A percentile compares a stretch with the other conserved stretches of the same genome.
Conservation (phyloP, 345 rosid genomes). For the Dipteronia dyeriana region DNA sequence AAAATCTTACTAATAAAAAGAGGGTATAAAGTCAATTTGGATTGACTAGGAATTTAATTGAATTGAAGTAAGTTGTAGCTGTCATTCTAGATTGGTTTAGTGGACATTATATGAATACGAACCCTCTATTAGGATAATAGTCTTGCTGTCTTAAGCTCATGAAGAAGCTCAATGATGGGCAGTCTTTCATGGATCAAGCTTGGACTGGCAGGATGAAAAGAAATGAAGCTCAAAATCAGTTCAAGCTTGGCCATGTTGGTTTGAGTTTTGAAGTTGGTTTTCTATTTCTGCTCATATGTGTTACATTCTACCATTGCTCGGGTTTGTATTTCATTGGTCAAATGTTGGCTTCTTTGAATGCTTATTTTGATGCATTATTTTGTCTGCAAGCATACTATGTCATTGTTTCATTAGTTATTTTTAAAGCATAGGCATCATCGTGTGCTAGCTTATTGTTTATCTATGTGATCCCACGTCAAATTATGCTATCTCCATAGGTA, state of each 20-base stretch:
- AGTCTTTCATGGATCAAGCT: not conserved
- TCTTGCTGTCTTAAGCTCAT: not conserved
- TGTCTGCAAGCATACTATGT: not conserved
- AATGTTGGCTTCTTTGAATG: not conserved
- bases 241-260: not conserved
- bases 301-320: not conserved
- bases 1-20: not conserved
- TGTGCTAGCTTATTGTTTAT: not conserved
- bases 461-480: not conserved
- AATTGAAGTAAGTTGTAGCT: not conserved
- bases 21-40: not conserved
- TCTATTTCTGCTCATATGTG: not conserved
- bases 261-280: not conserved
- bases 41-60: not conserved
- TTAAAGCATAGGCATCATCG: not conserved
- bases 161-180: not conserved
- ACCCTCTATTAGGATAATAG: not conserved
- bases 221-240: not conserved
- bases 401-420: not conserved
- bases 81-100: not conserved
- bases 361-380: not conserved
- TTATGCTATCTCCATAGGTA: too few relatives aligned
- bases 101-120: not conserved
- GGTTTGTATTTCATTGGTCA: not conserved
- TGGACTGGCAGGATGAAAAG: not conserved